Percentiles rank a stretch among this genome's conserved stretches.
Evolutionary conservation across 345 rosid species (phyloP).

Genomic region (Eucalyptus polybractea): DNA sequence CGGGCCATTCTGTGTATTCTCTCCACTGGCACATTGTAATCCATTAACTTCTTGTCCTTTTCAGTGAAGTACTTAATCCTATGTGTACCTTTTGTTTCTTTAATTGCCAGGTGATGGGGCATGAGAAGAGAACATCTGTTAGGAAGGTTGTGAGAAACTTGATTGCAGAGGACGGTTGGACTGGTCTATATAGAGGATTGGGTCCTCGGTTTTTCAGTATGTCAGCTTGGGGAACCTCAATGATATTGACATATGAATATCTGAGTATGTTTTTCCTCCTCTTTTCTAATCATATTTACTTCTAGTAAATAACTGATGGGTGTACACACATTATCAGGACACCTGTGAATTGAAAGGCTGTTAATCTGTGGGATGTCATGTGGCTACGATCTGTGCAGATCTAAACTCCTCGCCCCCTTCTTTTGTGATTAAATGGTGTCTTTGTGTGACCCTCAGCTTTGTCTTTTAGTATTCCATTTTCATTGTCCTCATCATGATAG

Average conservation of each 20-base stretch:
- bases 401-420: not conserved
- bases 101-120: slow-evolving; percentile 61
- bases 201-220: slow-evolving; percentile 97
- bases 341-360: not conserved
- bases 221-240: slow-evolving; percentile 99
- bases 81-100: not conserved
- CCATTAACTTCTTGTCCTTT: not conserved
- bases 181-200: slow-evolving; percentile 81
- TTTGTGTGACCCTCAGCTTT: not conserved
- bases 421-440: not conserved
- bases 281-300: not conserved
- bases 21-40: not conserved
- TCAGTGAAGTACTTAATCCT: not conserved
- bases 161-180: slow-evolving; percentile 89
- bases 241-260: slow-evolving; percentile 94
- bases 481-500: not conserved
- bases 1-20: not conserved
- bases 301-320: not conserved
- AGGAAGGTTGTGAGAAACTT: slow-evolving; percentile 55
- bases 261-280: slow-evolving; percentile 53
- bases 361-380: not conserved
- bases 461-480: not conserved
- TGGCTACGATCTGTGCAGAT: not conserved
- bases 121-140: slow-evolving; percentile 62
- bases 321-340: not conserved